A percentile compares a stretch with the other conserved stretches of the same genome.
These are phyloP conservation scores for Lobulomyces angularis DNA, from an alignment of 192 early-diverging fungal genomes.

Conservation along the genomic window DNA sequence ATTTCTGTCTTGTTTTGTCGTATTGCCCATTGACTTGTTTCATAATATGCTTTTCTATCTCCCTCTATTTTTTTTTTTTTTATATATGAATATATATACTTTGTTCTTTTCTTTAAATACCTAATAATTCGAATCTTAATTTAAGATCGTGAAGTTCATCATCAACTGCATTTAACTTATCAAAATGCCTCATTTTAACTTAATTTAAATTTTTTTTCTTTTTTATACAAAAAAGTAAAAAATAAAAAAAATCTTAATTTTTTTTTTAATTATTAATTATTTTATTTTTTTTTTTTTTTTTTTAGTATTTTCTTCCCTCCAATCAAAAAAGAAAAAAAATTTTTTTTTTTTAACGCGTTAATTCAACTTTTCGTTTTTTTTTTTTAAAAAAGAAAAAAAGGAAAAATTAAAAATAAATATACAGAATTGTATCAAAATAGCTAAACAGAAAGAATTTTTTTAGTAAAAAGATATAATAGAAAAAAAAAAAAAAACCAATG, in stretches of 20 bases:
- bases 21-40: conserved; percentile 50
- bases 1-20: conserved; percentile 51
- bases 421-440: too few relatives aligned
- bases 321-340: conserved; percentile 1
- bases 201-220: not conserved
- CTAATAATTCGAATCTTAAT: conserved; percentile 47
- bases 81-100: conserved; percentile 8
- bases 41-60: conserved; percentile 52
- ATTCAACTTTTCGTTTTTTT: not conserved
- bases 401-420: not conserved
- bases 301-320: not conserved
- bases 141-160: conserved; percentile 54
- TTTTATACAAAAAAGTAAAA: too few relatives aligned
- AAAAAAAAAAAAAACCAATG: too few relatives aligned
- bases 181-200: conserved; percentile 19
- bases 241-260: too few relatives aligned
- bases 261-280: conserved; percentile 1
- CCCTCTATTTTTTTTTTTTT: conserved; percentile 30
- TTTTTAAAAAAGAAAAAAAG: not conserved
- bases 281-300: not conserved
- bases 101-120: conserved; percentile 16
- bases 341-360: not conserved
- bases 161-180: conserved; percentile 26
- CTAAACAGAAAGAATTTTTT: too few relatives aligned
- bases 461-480: too few relatives aligned